Evolutionary conservation across 2,329 filamentous ascomycete species (phyloP).

Genomic region (Claviceps pusilla): DNA sequence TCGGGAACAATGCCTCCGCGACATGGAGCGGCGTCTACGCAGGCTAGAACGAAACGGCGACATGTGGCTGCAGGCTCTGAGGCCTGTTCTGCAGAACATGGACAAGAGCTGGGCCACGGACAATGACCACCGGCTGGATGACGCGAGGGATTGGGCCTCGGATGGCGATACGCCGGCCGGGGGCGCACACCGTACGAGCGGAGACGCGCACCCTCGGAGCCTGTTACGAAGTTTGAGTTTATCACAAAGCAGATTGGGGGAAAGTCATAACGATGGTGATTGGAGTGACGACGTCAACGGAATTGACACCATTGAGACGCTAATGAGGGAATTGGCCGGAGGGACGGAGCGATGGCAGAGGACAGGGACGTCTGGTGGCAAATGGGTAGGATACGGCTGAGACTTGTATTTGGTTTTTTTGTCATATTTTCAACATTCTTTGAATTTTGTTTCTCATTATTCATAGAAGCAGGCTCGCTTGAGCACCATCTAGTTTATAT

Average conservation of each 20-base stretch:
- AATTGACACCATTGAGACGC: constrained; percentile 26
- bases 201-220: constrained; percentile 4
- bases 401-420: too few relatives aligned
- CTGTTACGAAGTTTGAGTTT: constrained; percentile 13
- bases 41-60: constrained; percentile 33
- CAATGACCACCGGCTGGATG: constrained; percentile 6
- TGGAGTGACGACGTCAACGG: constrained; percentile 17
- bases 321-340: constrained; percentile 29
- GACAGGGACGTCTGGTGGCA: neutral
- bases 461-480: too few relatives aligned
- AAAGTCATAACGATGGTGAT: constrained; percentile 7
- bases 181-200: neutral
- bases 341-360: neutral
- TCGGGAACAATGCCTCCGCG: constrained; percentile 26
- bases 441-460: too few relatives aligned
- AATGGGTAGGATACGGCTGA: too few relatives aligned
- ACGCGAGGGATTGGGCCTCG: constrained; percentile 16
- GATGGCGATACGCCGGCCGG: constrained; percentile 12
- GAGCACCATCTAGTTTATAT: too few relatives aligned
- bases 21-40: constrained; percentile 32
- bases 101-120: constrained; percentile 19
- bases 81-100: constrained; percentile 30
- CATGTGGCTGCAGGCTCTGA: constrained; percentile 27
- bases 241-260: constrained; percentile 13
- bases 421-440: too few relatives aligned